phyloP scores from a whole-genome alignment of 768 basidiomycete genomes.

The Tubosaeta brunneosetosa region DNA sequence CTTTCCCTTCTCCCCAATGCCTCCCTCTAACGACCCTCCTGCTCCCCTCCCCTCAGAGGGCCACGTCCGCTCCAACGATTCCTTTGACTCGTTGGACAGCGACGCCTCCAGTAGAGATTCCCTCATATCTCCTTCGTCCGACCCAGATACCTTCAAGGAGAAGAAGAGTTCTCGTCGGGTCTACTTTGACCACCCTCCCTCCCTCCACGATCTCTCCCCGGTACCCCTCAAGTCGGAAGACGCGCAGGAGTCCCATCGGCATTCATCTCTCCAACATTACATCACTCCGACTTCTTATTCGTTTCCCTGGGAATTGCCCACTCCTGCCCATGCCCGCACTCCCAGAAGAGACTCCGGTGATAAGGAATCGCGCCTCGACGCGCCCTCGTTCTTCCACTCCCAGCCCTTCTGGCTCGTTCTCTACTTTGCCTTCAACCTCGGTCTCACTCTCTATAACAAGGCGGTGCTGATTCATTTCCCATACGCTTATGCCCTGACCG shows the following conservation, averaged over 20 bases:
- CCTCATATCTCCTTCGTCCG: background rate
- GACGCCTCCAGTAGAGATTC: slow-evolving; percentile 10
- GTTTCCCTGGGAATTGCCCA: slow-evolving; percentile 19
- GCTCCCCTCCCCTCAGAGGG: background rate
- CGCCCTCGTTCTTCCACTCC: slow-evolving; percentile 24
- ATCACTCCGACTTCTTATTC: slow-evolving; percentile 7
- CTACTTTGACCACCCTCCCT: slow-evolving; percentile 20
- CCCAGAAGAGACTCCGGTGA: slow-evolving; percentile 1
- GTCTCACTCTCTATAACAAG: slow-evolving; percentile 95
- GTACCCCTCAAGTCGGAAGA: slow-evolving; percentile 6
- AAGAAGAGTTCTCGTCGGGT: slow-evolving; percentile 14
- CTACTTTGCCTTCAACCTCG: slow-evolving; percentile 90
- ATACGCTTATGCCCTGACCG: slow-evolving; percentile 93
- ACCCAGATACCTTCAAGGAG: slow-evolving; percentile 10
- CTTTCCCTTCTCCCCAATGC: background rate
- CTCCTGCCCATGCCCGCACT: slow-evolving; percentile 10
- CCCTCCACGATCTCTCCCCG: slow-evolving; percentile 1
- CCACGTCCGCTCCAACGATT: background rate
- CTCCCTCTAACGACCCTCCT: background rate
- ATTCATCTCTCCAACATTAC: background rate
- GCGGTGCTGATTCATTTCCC: slow-evolving; percentile 87
- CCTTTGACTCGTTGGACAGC: slow-evolving; percentile 11
- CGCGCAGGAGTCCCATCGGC: background rate
- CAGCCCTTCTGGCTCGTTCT: slow-evolving; percentile 61
- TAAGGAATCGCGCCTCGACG: slow-evolving; percentile 8